Base-by-base conservation (phyloP, 176 grass and related monocot genomes). In the Avena sativa region DNA sequence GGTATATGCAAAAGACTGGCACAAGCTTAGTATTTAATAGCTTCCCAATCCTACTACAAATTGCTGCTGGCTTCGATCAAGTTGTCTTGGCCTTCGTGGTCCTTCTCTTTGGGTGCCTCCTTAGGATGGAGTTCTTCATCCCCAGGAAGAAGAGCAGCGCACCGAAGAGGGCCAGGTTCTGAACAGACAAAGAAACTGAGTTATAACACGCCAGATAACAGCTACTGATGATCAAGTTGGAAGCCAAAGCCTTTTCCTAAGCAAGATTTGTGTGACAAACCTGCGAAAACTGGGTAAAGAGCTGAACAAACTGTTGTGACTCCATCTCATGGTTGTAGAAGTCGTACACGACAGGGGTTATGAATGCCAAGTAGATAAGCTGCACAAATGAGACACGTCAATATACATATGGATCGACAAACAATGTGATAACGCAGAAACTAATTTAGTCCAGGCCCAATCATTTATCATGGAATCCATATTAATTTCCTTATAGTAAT, bases 81-180 rank as follows among this genome's bases (percentile, higher is more conserved):
- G 95, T 95, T 88, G 89, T 93, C 83, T 97, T 98, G 28, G 88
- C 73, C 83, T 98, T 98, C 52, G 57, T 10, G 46, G 64, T 50
- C 84, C 92, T 98, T 76, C 94, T 93, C 84, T 88, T 97, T 32
- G 93, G 76, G 46, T 89, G 84, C 48, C 93, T 85, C 75, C 71
- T 93, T 64, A 91, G 95, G 83, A 98, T 90, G 16, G 93, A 93
- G 78, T 93, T 95, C 89, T 98, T 93, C 93, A 98, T 95, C 16
- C 95, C 95, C 16, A 93, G 17, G 86, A 98, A 98, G 89, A 98
- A 98, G 9, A 95, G 89, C 36, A 98, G 82, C 3, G 95, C 91
- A n/a, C 95, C 95, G 2, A 98, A 76, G 12, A 93, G 86, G 0
- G 95, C 95, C 88, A 98, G 26, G 86, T 95, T 98, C 95, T 98